Percentiles rank a stretch among this genome's conserved stretches.
phyloP scores from a whole-genome alignment of 257 asterid species.

The Ligustrum vulgare region DNA sequence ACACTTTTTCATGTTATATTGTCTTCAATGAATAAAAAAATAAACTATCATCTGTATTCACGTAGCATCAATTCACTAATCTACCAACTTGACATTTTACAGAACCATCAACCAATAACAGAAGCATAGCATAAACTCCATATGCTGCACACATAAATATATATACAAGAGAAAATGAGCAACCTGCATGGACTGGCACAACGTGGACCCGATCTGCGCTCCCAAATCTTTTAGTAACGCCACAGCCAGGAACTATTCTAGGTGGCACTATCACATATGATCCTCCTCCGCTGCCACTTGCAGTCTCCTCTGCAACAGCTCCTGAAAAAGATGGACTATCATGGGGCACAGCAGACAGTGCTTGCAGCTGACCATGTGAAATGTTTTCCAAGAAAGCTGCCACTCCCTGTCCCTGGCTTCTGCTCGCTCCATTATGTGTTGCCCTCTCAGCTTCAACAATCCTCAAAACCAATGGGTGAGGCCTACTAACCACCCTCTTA shows the following conservation, averaged over 20 bases:
- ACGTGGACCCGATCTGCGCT: slow-evolving; percentile 79
- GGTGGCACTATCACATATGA: slow-evolving; percentile 82
- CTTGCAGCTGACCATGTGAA: slow-evolving; percentile 91
- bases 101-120: background rate
- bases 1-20: background rate
- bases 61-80: background rate
- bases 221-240: slow-evolving; percentile 71
- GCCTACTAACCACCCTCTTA: slow-evolving; percentile 62
- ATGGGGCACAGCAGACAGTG: slow-evolving; percentile 69
- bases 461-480: slow-evolving; percentile 72
- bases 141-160: background rate
- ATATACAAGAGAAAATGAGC: slow-evolving; percentile 10
- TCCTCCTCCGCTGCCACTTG: slow-evolving; percentile 54
- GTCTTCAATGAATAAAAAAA: background rate
- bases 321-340: slow-evolving; percentile 50
- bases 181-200: slow-evolving; percentile 92
- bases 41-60: background rate
- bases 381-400: slow-evolving; percentile 63
- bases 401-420: slow-evolving; percentile 49
- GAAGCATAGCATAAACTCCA: background rate
- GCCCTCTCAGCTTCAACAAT: slow-evolving; percentile 71
- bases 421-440: slow-evolving; percentile 51
- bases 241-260: slow-evolving; percentile 66
- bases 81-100: background rate
- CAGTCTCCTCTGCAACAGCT: slow-evolving; percentile 43